phyloP scores from a whole-genome alignment of 2,329 filamentous ascomycete genomes.

The Fusarium devonianum region DNA sequence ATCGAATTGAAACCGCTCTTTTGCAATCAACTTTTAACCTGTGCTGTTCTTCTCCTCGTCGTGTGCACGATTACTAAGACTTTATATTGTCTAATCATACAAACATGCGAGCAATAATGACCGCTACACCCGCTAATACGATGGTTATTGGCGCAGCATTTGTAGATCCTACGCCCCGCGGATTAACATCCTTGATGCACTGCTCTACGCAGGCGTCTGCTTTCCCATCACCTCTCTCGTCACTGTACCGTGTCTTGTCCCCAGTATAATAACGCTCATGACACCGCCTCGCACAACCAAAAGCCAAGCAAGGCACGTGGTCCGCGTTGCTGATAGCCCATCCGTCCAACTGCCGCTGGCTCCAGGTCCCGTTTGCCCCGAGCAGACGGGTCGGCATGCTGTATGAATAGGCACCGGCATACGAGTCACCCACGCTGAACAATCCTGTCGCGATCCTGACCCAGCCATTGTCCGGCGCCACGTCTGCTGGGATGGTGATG shows the following conservation, averaged over 20 bases:
- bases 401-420: slow-evolving; percentile 31
- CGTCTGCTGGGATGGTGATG: slow-evolving; percentile 37
- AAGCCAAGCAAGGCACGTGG: slow-evolving; percentile 31
- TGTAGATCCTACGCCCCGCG: neutral
- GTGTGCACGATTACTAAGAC: neutral
- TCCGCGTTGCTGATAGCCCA: slow-evolving; percentile 22
- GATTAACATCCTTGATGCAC: slow-evolving; percentile 29
- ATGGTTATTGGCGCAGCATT: neutral
- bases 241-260: slow-evolving; percentile 12
- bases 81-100: neutral
- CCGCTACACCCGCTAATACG: neutral
- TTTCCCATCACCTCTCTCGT: slow-evolving; percentile 18
- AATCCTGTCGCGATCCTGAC: slow-evolving; percentile 26
- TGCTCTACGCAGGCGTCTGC: slow-evolving; percentile 25
- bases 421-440: slow-evolving; percentile 14
- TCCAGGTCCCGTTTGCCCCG: slow-evolving; percentile 37
- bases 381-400: slow-evolving; percentile 16
- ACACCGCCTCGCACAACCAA: slow-evolving; percentile 30
- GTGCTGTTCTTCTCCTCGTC: too few species aligned
- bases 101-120: neutral
- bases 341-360: slow-evolving; percentile 34
- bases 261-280: slow-evolving; percentile 32
- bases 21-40: too few species aligned
- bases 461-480: slow-evolving; percentile 27
- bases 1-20: slow-evolving; percentile 15